Evolutionary conservation across 2,329 filamentous ascomycete species (phyloP).

Genomic region (Alternaria brassicae): DNA sequence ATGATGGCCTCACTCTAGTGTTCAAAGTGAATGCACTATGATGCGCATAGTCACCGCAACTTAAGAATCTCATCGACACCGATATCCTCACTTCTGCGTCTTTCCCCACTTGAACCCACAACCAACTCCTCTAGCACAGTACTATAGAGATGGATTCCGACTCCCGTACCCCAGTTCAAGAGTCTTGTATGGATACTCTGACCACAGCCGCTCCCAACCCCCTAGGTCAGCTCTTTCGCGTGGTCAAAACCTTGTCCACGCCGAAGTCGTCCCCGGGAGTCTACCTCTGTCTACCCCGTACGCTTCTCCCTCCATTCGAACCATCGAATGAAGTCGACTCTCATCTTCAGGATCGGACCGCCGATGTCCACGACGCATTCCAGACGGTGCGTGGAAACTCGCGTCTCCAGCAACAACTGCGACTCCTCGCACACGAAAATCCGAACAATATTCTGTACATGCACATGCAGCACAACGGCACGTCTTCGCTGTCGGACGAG

Average conservation of each 20-base stretch:
- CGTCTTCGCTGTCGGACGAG: not conserved
- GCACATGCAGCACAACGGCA: not conserved
- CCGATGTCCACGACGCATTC: not conserved
- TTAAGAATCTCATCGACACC: not conserved
- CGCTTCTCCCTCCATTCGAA: not conserved
- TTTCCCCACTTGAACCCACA: not conserved
- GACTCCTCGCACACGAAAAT: not conserved
- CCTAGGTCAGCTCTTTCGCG: slow-evolving; percentile 14
- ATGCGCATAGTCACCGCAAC: not conserved
- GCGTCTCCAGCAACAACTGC: slow-evolving; percentile 4
- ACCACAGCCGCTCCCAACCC: not conserved
- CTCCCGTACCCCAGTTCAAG: not conserved
- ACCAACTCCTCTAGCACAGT: not conserved
- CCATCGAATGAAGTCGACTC: not conserved
- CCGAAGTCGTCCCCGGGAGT: not conserved
- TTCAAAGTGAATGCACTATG: no score
- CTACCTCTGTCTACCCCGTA: slow-evolving; percentile 17
- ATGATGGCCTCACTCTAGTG: not conserved
- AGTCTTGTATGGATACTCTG: not conserved
- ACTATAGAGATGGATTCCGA: not conserved
- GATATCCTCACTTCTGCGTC: not conserved
- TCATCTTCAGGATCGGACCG: not conserved
- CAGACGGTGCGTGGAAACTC: not conserved
- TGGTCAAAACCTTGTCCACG: slow-evolving; percentile 4
- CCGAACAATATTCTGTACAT: not conserved